phyloP scores from a whole-genome alignment of 2,329 filamentous ascomycete genomes.

The Ilyonectria mors-panacis region DNA sequence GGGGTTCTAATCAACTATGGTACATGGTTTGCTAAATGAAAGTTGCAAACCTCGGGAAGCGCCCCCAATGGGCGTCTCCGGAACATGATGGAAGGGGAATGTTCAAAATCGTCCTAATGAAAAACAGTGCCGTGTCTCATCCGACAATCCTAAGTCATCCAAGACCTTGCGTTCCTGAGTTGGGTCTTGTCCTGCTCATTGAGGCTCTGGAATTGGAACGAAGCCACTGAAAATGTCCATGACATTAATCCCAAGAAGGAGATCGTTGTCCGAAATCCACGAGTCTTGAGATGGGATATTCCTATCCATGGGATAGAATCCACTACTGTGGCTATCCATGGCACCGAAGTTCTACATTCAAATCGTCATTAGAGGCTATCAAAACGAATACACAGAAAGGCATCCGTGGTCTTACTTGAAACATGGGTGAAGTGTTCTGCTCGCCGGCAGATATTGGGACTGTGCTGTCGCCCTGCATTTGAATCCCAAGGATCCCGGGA shows the following conservation, averaged over 20 bases:
- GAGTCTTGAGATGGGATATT: constrained; percentile 31
- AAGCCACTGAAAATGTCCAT: constrained; percentile 44
- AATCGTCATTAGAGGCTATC: background rate
- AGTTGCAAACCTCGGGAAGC: too few relatives aligned
- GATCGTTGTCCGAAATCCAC: constrained; percentile 36
- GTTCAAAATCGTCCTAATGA: too few relatives aligned
- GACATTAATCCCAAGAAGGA: constrained; percentile 40
- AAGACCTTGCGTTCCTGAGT: background rate
- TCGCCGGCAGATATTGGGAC: background rate
- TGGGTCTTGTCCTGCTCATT: background rate
- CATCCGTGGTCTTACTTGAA: constrained; percentile 5
- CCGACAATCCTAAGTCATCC: too few relatives aligned
- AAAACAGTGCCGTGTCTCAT: too few relatives aligned
- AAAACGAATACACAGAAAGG: background rate
- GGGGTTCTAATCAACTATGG: too few relatives aligned
- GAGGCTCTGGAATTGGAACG: constrained; percentile 17
- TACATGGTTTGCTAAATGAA: too few relatives aligned
- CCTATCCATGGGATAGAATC: constrained; percentile 13
- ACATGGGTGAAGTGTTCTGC: background rate
- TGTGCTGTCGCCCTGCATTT: background rate
- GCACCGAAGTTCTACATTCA: background rate
- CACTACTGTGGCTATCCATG: constrained; percentile 8
- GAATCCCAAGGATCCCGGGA: background rate
- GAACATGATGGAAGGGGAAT: too few relatives aligned
- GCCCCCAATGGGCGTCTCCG: too few relatives aligned